These are phyloP conservation scores for Lathyrus oleraceus DNA, from an alignment of 306 rosid genomes.

Conservation along the genomic window DNA sequence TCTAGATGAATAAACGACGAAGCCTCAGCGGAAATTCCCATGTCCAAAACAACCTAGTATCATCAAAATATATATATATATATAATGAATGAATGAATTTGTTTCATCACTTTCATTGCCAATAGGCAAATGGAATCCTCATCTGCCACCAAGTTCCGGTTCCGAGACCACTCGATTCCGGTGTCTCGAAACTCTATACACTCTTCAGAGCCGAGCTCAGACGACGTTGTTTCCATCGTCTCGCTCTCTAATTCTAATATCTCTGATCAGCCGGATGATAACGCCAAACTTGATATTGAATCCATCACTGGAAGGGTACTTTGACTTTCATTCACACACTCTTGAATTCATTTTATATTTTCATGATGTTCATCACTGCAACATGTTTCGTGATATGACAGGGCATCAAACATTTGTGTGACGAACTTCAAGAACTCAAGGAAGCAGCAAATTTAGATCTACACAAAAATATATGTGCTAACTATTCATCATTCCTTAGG, in stretches of 20 bases:
- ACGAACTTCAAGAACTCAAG: conserved; percentile 75
- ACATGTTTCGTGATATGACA: conserved; percentile 13
- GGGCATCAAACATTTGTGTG: conserved; percentile 86
- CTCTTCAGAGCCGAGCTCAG: conserved; percentile 53
- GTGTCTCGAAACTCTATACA: conserved; percentile 43
- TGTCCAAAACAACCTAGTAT: not conserved
- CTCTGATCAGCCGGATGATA: conserved; percentile 25
- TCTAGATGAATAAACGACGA: not conserved
- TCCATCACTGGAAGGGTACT: conserved; percentile 75
- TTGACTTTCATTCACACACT: not conserved
- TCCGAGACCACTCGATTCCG: conserved; percentile 56
- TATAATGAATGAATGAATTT: not conserved
- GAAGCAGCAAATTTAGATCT: conserved; percentile 66
- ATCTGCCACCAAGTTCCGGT: conserved; percentile 52
- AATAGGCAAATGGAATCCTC: conserved; percentile 53
- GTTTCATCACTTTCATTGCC: conserved; percentile 16
- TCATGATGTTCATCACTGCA: not conserved
- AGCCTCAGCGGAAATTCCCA: conserved; percentile 28
- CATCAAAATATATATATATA: not conserved
- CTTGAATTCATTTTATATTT: not conserved
- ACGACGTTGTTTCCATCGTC: conserved; percentile 35
- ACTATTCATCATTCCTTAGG: conserved; percentile 65
- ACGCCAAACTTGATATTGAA: conserved; percentile 48
- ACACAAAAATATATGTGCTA: conserved; percentile 52
- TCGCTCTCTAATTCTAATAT: conserved; percentile 29